Evolutionary conservation across 2,329 filamentous ascomycete species (phyloP), one percentile per base, ranked within the genome.

Genomic region (Venturia pyrina): DNA sequence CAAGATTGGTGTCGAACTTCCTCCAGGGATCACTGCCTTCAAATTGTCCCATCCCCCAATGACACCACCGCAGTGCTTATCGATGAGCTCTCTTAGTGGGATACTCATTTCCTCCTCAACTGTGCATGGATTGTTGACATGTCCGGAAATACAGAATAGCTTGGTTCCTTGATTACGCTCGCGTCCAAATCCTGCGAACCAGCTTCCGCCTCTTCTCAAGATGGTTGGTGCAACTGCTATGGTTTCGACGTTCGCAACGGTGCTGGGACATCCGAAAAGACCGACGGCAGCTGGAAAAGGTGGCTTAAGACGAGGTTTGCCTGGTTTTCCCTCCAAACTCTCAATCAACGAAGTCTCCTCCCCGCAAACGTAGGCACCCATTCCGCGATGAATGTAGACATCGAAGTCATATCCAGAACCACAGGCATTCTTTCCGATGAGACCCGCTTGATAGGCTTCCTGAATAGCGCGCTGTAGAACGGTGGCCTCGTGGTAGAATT

Each of bases 81-180:
- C 95, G 73, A 99, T 98, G 69, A 99, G 87, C 79, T 99, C 95
- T 57, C 90, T 89, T 68, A 99, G 86, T 56, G 95, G 89, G 71
- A 99, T 99, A 64, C 91, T 96, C 95, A 99, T 99, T 81, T 99
- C 95, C 81, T 99, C 95, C 79, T 99, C 95, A 68, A 99, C 95
- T 0, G 95, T 98, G 78, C 87, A 91, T 65, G 95, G 95, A 82
- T 98, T 96, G 85, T 99, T 99, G 81, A 99, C 95, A 78, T 98
- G 91, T 37, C 95, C 95, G 65, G 93, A 98, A 76, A 99, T 98
- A 78, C 93, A 97, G 83, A 89, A 99, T 53, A 99, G 89, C 84
- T 99, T 99, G 70, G 95, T 99, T 73, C 95, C 95, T 72, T 91
- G 85, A 81, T 99, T 99, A 70, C 95, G 89, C 82, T 98, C 93